Base-by-base conservation (phyloP, 2,329 filamentous ascomycete species). In the Penicillium sp. region DNA sequence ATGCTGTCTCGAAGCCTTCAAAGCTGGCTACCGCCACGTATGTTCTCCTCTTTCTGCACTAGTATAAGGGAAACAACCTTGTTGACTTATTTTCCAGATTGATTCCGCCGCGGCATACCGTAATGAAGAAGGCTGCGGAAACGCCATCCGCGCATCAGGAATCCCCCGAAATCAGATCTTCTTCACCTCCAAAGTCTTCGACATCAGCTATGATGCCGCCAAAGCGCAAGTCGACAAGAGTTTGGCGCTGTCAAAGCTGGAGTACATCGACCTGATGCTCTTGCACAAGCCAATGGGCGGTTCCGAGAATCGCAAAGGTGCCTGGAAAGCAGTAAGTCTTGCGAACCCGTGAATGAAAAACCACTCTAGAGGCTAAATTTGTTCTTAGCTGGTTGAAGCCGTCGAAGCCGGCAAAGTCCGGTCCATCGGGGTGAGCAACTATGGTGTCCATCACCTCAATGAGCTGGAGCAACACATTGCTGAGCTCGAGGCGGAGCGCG, bases 251-350 rank as follows among this genome's bases (percentile, higher is more conserved):
- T 84, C 82, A 28, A 85, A 85, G 0, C 70, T 92, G 21, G 87
- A 82, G 1, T 90, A 91, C 68, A 82, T 92, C 51, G 88, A 92
- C 64, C 70, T 93, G 9, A 58, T 91, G 68, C 74, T 93, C 21
- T 75, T 92, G 48, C 89, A 93, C 66, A 86, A 83, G 47, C 89
- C 89, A 0, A 88, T 88, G 59, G 88, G 89, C 4, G 88, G 88
- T 1, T 83, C 76, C 58, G 71, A 80, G 57, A 84, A 83, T 4
- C 77, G 88, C 8, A 66, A 86, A 53, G 84, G 86, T 39, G 88
- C 85, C 66, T 92, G 88, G 88, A 80, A 75, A 63, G 89, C 88
- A 10, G 58, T 60, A 46, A 42, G 16, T 8, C 33, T n/a, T 4
- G 18, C 16, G 1, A 36, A 9, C 26, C 31, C 39, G 18, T 21